These are phyloP conservation scores for Ogataea neopini DNA, from an alignment of 805 yeast species.

Conservation along the genomic window DNA sequence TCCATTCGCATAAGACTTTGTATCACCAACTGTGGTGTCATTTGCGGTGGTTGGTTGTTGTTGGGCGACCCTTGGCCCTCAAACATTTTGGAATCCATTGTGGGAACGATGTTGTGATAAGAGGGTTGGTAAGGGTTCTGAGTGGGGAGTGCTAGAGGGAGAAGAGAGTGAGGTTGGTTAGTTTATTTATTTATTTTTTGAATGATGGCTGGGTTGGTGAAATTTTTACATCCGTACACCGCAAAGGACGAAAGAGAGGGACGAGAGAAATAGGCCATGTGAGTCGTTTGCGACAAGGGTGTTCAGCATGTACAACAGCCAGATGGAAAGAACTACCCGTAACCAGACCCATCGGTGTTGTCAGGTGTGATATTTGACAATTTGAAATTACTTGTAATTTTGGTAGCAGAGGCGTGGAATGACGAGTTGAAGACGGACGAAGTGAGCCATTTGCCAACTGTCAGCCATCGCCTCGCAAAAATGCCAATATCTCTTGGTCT, in stretches of 20 bases:
- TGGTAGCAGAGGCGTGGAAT: too few species aligned
- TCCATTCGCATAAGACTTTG: conserved; percentile 38
- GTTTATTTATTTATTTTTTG: neutral
- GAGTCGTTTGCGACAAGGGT: too few species aligned
- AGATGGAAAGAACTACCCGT: too few species aligned
- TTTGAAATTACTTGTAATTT: too few species aligned
- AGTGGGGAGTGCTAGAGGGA: neutral
- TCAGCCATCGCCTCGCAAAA: too few species aligned
- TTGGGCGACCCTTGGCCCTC: conserved; percentile 16
- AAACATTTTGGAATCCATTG: conserved; percentile 13
- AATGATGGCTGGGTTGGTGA: neutral
- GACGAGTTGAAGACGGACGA: too few species aligned
- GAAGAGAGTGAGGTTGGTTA: neutral
- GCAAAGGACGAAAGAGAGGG: neutral
- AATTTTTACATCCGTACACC: conserved; percentile 2
- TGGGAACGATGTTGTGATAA: neutral
- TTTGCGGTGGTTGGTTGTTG: conserved; percentile 22
- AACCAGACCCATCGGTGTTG: too few species aligned
- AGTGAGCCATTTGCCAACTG: too few species aligned
- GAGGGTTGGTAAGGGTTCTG: neutral
- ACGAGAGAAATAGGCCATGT: too few species aligned
- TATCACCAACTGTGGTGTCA: conserved; percentile 31
- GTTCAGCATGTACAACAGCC: too few species aligned
- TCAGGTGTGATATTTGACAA: too few species aligned
- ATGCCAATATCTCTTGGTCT: too few species aligned